Conservation (phyloP, 2,329 filamentous ascomycete genomes). For the Trichoderma hamatum region DNA sequence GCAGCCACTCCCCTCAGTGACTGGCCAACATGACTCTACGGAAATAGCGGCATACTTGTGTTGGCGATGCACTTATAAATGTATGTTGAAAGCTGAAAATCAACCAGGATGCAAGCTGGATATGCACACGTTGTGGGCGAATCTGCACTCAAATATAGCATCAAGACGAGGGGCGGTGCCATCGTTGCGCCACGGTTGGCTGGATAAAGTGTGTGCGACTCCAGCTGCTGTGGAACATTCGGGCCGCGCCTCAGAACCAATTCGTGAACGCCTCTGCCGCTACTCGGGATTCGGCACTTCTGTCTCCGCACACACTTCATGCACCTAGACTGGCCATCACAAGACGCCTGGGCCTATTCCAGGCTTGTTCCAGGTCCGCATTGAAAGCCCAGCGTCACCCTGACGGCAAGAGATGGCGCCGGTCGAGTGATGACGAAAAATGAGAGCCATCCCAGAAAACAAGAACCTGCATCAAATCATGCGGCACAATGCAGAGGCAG, state of each 20-base stretch:
- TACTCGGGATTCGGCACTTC: conserved; percentile 17
- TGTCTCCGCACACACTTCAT: conserved; percentile 17
- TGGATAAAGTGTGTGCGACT: neutral
- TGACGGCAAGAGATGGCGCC: conserved; percentile 1
- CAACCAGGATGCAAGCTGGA: neutral
- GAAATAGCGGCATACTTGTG: conserved; percentile 2
- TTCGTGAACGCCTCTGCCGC: conserved; percentile 3
- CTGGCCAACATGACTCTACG: neutral
- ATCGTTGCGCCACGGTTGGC: neutral
- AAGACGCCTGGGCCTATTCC: neutral
- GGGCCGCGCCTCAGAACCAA: conserved; percentile 1
- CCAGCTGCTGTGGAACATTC: conserved; percentile 8
- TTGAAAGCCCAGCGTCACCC: conserved; percentile 11
- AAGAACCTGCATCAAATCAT: conserved; percentile 10
- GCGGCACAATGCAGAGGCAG: neutral
- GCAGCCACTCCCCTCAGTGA: neutral
- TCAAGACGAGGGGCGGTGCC: neutral
- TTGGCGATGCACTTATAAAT: neutral
- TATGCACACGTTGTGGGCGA: neutral
- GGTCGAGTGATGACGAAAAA: neutral
- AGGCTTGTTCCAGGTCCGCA: neutral
- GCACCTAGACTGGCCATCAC: neutral
- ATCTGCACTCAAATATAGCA: neutral
- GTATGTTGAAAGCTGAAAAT: neutral
- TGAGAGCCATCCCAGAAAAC: neutral